These are phyloP conservation scores for Sporothrix mexicana DNA, from an alignment of 2,329 filamentous ascomycete species.

Conservation along the genomic window DNA sequence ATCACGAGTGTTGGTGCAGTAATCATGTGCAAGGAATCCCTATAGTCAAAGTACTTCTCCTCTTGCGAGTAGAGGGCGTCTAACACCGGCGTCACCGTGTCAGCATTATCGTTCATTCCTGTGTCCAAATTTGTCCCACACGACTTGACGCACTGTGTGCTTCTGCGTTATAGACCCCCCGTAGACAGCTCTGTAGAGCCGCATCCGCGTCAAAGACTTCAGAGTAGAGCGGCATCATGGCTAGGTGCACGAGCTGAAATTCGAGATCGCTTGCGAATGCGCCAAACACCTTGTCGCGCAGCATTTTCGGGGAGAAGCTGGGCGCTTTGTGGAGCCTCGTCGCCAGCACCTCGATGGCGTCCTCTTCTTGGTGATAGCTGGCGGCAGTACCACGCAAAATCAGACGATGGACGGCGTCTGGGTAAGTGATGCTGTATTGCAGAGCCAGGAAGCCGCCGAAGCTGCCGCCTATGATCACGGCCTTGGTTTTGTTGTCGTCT, in stretches of 20 bases:
- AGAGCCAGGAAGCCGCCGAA: conserved; percentile 50
- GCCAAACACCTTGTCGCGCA: conserved; percentile 49
- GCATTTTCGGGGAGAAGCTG: conserved; percentile 47
- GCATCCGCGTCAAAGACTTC: conserved; percentile 46
- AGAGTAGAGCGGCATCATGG: conserved; percentile 47
- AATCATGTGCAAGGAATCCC: conserved; percentile 41
- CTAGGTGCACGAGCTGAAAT: conserved; percentile 48
- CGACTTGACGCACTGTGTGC: conserved; percentile 44
- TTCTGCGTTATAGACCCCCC: conserved; percentile 46
- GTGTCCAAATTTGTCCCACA: too few species aligned
- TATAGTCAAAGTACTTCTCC: conserved; percentile 50
- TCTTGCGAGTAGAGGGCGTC: conserved; percentile 45
- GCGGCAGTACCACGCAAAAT: conserved; percentile 48
- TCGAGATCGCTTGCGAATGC: conserved; percentile 47
- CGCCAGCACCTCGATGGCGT: conserved; percentile 44
- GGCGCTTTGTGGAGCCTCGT: conserved; percentile 45
- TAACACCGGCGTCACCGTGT: too few species aligned
- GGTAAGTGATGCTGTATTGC: conserved; percentile 49
- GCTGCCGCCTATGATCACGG: conserved; percentile 48
- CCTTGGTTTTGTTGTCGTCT: too few species aligned
- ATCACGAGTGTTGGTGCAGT: conserved; percentile 47
- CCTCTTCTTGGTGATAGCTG: conserved; percentile 48
- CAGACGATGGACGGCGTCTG: conserved; percentile 43
- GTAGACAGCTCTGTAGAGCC: conserved; percentile 42
- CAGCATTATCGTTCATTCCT: too few species aligned